Conservation (phyloP, 768 basidiomycete genomes). For the Mycena metata region DNA sequence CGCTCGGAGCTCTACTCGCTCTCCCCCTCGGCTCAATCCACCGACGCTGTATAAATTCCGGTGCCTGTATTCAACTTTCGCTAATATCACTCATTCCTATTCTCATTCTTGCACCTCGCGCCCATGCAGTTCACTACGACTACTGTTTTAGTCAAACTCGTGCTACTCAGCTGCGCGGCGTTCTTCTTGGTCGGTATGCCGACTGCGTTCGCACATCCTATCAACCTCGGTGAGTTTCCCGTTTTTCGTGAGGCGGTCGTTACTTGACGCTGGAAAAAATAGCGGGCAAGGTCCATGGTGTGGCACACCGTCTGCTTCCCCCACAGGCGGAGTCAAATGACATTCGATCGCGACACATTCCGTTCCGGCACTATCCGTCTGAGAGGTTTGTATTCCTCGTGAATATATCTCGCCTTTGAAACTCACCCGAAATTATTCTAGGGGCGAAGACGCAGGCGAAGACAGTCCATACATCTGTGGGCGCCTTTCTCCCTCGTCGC, state of each 20-base stretch:
- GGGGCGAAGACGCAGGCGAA: background rate
- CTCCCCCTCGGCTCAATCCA: no score
- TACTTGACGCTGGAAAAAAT: background rate
- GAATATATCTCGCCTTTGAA: background rate
- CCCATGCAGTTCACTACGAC: no score
- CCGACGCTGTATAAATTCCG: no score
- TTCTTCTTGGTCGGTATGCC: background rate
- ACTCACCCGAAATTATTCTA: background rate
- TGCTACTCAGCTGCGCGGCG: background rate
- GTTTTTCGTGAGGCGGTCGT: no score
- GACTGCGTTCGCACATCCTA: background rate
- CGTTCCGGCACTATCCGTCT: background rate
- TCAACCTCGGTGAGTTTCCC: background rate
- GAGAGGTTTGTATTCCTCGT: background rate
- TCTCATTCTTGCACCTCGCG: no score
- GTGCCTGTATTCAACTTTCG: no score
- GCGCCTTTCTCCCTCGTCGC: background rate
- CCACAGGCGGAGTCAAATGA: no score
- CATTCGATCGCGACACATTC: no score
- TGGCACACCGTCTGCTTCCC: no score
- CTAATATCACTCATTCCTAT: no score
- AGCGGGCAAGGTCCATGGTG: background rate
- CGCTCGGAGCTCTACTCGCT: no score
- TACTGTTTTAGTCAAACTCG: background rate
- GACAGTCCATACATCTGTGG: background rate